phyloP scores from a whole-genome alignment of 352 stramenopile species.

The Globisporangium orthogonon region DNA sequence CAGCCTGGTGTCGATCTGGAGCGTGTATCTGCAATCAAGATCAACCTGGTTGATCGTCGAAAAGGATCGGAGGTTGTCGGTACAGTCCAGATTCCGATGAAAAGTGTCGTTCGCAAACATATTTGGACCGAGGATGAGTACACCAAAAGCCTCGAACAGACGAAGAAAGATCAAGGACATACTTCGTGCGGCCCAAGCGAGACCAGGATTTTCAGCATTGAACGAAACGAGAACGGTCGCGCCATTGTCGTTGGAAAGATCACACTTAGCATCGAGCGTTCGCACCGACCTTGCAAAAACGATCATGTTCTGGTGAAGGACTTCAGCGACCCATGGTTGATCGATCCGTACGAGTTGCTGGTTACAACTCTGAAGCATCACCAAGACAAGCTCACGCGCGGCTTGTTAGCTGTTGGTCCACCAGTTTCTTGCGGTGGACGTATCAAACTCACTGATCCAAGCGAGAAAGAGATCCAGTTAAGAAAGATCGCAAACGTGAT shows the following conservation, averaged over 20 bases:
- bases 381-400: constrained; percentile 34
- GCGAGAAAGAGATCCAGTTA: constrained; percentile 44
- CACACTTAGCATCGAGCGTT: constrained; percentile 24
- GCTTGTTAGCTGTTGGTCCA: constrained; percentile 28
- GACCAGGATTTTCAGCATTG: constrained; percentile 3
- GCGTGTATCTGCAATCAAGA: constrained; percentile 28
- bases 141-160: not conserved
- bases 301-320: constrained; percentile 28
- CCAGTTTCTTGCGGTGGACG: constrained; percentile 21
- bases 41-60: constrained; percentile 24
- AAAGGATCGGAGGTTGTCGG: constrained; percentile 23
- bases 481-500: constrained; percentile 44
- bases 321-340: constrained; percentile 34
- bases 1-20: constrained; percentile 31
- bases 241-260: constrained; percentile 47
- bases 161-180: no score
- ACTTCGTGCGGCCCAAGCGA: not conserved
- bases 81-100: constrained; percentile 29
- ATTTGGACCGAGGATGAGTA: constrained; percentile 11
- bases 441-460: constrained; percentile 18
- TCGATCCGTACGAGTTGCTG: constrained; percentile 43
- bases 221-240: constrained; percentile 16
- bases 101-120: constrained; percentile 12
- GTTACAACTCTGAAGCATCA: constrained; percentile 31
- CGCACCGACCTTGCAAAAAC: constrained; percentile 11